Evolutionary conservation across 306 rosid genomes (phyloP).

Genomic region (Acacia melanoxylon): DNA sequence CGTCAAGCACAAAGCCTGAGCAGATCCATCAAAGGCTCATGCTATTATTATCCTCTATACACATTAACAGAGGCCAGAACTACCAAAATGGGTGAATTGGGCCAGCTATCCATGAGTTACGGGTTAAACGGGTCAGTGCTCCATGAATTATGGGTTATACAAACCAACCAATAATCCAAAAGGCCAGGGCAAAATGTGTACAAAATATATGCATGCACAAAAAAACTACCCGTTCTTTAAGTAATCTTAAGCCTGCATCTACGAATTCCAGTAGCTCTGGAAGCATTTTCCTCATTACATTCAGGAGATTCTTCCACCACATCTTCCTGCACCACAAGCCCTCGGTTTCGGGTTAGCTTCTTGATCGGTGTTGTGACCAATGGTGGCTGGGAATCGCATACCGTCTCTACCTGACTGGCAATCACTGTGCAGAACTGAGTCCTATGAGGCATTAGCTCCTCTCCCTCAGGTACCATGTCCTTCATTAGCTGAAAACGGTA

Average conservation of each 20-base stretch:
- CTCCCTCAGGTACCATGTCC: conserved; percentile 57
- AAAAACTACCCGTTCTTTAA: conserved; percentile 14
- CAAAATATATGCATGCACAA: background rate
- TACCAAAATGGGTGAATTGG: background rate
- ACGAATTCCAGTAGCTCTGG: conserved; percentile 40
- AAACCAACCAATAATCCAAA: background rate
- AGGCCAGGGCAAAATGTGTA: background rate
- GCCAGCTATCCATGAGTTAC: background rate
- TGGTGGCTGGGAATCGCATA: conserved; percentile 31
- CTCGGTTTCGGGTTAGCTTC: conserved; percentile 66
- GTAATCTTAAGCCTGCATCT: conserved; percentile 55
- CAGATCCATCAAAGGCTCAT: background rate
- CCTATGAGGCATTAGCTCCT: conserved; percentile 77
- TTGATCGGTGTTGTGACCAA: conserved; percentile 56
- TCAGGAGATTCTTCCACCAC: conserved; percentile 62
- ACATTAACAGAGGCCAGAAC: background rate
- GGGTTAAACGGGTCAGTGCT: background rate
- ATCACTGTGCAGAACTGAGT: conserved; percentile 9
- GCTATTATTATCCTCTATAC: background rate
- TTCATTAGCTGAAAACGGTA: conserved; percentile 58
- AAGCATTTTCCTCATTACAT: conserved; percentile 28
- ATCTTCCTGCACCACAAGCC: conserved; percentile 51
- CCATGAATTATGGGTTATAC: background rate
- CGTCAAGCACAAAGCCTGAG: background rate
- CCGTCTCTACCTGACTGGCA: conserved; percentile 29